Base-by-base conservation (phyloP, 148 eudicot species). In the Rhododendron ferrugineum region DNA sequence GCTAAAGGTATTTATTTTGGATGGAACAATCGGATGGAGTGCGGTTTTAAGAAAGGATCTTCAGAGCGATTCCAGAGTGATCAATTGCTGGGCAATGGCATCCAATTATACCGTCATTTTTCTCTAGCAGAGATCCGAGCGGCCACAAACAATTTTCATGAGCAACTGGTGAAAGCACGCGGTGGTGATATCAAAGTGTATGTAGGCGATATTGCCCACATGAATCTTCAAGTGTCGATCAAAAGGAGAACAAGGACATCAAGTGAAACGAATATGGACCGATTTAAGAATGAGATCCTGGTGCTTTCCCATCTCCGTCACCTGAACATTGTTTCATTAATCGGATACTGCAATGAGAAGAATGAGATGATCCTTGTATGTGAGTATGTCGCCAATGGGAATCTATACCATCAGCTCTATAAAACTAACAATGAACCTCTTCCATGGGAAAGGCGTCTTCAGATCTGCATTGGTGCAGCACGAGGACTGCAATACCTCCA, bases 321-420 rank as follows among this genome's bases (percentile, higher is more conserved):
- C 72, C 50, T 54, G 52, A 54, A 84, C 86, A 58, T 84, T 54
- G 49, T 84, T 18, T 54, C 80, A 32, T 32, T 76, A n/a, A 36
- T 84, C 13, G 81, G 86, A 18, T 84, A 84, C 72, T 84, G 37
- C 42, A 10, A 84, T 5, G 79, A 83, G 26, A 47, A 74, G 46
- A 15, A 36, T 8, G 46, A 36, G 78, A 36, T 15, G 78, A 74
- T 74, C 11, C 28, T 78, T 85, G 49, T 46, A 7, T 46, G 11
- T 9, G 49, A 46, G 49, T 46, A 46, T 46, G 9, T 46, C 1
- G 49, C 49, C 49, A 46, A 46, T 10, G 49, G 49, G 49, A 7
- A 1, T 7, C 49, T 46, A 7, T 46, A 9, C 49, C 49, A 46
- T 46, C 49, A 46, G 9, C 49, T 46, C 49, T 46, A 46, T 46